Base-by-base conservation (phyloP, 1,284 basidiomycete species). In the Puccinia horiana region DNA sequence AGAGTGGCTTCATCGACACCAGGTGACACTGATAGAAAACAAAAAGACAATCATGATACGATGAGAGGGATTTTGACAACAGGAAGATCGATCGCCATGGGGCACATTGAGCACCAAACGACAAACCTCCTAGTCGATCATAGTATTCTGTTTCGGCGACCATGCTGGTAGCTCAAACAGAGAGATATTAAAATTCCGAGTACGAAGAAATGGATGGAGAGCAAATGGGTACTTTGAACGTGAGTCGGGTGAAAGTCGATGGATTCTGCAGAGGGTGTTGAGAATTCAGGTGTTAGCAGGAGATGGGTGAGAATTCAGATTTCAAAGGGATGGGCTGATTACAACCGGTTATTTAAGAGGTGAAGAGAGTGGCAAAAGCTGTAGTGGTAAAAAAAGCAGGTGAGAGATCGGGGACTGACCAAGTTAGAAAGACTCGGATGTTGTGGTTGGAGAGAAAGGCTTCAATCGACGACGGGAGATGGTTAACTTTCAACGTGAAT, bases 91-190 rank as follows among this genome's bases (percentile, higher is more conserved):
- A 18, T 1, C 20, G 29, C 2, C 18, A 37, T 5, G 18, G 54
- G 32, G 35, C 37, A 47, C 37, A 69, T 5, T 5, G 65, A 20
- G 4, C 18, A 69, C 8, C 4, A 29, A 20, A n/a, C 23, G 18
- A 75, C 73, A 58, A 75, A 75, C 73, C 73, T 58, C 73, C 73
- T 42, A 75, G 42, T 40, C 73, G 49, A 37, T 75, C 73, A 42
- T 75, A 75, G 42, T 74, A 81, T 65, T 81, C 79, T 26, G 79
- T 81, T 65, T 81, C 79, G 18, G 58, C 70, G 26, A 65, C 70
- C 79, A 81, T 81, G 6, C 23, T 81, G 58, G n/a, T 56, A 37
- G 16, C 47, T 65, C 40, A 42, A 42, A n/a, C 32, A 37, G 29
- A 69, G 16, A 78, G 49, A 20, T 49, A 67, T 67, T 26, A 32